These are phyloP conservation scores for Ochromonadaceae sp. DNA, from an alignment of 352 stramenopile genomes.

Conservation along the genomic window DNA sequence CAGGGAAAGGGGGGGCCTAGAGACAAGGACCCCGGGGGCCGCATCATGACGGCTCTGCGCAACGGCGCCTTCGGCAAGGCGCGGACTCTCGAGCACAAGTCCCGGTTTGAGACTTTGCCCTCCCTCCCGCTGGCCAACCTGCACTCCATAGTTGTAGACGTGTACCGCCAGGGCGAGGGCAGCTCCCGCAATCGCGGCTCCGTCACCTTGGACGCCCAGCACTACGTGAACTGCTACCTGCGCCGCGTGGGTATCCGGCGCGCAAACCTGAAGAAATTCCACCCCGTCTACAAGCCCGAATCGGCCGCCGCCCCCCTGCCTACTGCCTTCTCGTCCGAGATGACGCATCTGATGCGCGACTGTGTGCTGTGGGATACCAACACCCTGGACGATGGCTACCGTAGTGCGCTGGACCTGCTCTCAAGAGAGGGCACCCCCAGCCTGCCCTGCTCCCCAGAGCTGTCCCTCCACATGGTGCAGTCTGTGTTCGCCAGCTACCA, in stretches of 20 bases:
- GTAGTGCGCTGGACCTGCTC: too few relatives aligned
- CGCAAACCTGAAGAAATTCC: too few relatives aligned
- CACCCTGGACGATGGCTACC: too few relatives aligned
- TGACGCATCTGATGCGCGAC: not conserved
- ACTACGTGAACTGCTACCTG: not conserved
- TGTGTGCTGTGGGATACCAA: constrained; percentile 9
- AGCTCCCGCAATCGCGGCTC: not conserved
- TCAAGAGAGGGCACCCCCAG: too few relatives aligned
- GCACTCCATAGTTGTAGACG: not conserved
- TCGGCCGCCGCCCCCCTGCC: too few relatives aligned
- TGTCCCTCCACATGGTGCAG: not conserved
- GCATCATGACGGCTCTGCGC: too few relatives aligned
- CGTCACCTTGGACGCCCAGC: not conserved
- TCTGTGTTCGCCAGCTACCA: not conserved
- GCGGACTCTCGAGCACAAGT: too few relatives aligned
- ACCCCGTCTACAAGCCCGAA: too few relatives aligned
- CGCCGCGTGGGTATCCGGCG: not conserved
- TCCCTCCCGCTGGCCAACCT: not conserved
- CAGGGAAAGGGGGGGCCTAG: too few relatives aligned
- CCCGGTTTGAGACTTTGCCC: too few relatives aligned
- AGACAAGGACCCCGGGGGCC: too few relatives aligned
- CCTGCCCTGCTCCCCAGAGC: not conserved
- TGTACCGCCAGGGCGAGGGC: not conserved
- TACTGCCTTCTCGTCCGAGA: not conserved
- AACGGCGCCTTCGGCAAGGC: too few relatives aligned